phyloP scores from a whole-genome alignment of 2,329 filamentous ascomycete species.

The Neobulgaria alba region DNA sequence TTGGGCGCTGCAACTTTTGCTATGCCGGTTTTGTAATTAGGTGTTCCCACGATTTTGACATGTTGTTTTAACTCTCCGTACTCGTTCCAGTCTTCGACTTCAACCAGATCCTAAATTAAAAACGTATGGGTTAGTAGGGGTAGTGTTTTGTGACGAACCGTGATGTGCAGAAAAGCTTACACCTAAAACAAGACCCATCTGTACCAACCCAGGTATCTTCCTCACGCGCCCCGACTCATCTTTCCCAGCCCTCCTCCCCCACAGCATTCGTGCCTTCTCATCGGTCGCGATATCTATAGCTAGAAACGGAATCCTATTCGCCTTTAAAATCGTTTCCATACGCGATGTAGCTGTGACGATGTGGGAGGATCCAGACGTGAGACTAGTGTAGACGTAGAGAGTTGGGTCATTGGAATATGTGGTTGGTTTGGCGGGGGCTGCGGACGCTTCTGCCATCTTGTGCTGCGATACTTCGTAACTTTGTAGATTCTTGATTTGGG shows the following conservation, averaged over 20 bases:
- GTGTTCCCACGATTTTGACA: slow-evolving; percentile 49
- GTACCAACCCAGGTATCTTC: slow-evolving; percentile 83
- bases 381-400: slow-evolving; percentile 91
- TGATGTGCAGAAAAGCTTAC: slow-evolving; percentile 45
- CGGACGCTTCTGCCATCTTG: slow-evolving; percentile 28
- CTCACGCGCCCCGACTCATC: slow-evolving; percentile 50
- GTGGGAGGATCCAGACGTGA: slow-evolving; percentile 90
- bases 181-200: slow-evolving; percentile 75
- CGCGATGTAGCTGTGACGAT: slow-evolving; percentile 94
- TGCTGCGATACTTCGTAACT: too few relatives aligned
- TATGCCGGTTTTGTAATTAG: slow-evolving; percentile 3
- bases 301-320: slow-evolving; percentile 89
- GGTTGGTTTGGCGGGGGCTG: slow-evolving; percentile 20
- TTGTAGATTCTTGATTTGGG: too few relatives aligned
- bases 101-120: slow-evolving; percentile 78
- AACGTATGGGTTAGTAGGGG: slow-evolving; percentile 14
- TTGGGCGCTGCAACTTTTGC: slow-evolving; percentile 3
- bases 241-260: slow-evolving; percentile 75
- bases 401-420: slow-evolving; percentile 48
- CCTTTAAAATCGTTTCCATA: slow-evolving; percentile 90
- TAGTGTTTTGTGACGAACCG: not conserved
- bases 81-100: slow-evolving; percentile 99
- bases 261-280: slow-evolving; percentile 79
- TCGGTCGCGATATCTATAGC: slow-evolving; percentile 87
- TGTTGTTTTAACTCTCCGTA: slow-evolving; percentile 90